Percentiles rank a stretch among this genome's conserved stretches.
These are phyloP conservation scores for Citrus glauca DNA, from an alignment of 345 rosid genomes.

Conservation along the genomic window DNA sequence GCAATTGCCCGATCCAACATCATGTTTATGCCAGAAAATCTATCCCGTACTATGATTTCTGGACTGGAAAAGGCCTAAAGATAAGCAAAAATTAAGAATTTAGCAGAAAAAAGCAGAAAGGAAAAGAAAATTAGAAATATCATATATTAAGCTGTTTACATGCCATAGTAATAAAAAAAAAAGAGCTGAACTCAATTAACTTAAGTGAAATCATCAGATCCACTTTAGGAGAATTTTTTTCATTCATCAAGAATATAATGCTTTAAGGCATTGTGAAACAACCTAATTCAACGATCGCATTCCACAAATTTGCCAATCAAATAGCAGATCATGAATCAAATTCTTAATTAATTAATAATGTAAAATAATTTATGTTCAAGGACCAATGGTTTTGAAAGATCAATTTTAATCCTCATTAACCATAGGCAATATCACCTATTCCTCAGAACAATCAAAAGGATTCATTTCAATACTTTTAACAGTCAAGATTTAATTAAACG, in stretches of 20 bases:
- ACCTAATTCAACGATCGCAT: no score
- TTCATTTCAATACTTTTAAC: not conserved
- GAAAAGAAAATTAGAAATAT: not conserved
- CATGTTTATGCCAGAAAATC: constrained; percentile 37
- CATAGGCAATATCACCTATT: not conserved
- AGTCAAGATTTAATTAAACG: not conserved
- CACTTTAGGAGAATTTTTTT: not conserved
- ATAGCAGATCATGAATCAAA: not conserved
- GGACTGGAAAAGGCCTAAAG: constrained; percentile 19
- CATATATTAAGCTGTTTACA: not conserved
- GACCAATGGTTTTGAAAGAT: not conserved
- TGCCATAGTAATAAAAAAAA: not conserved
- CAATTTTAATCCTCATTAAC: not conserved
- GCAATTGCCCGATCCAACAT: constrained; percentile 30
- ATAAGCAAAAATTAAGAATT: not conserved
- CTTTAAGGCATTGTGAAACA: not conserved
- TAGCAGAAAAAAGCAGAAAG: not conserved
- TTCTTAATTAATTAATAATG: not conserved
- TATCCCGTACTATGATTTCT: constrained; percentile 34
- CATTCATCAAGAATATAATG: not conserved
- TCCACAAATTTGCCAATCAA: not conserved
- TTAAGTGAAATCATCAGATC: not conserved
- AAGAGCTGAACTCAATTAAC: not conserved
- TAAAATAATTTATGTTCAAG: not conserved
- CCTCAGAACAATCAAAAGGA: not conserved